Evolutionary conservation across 208 protist genomes (phyloP), one percentile per base, ranked within the genome.

Genomic region (Acanthamoeba triangularis): DNA sequence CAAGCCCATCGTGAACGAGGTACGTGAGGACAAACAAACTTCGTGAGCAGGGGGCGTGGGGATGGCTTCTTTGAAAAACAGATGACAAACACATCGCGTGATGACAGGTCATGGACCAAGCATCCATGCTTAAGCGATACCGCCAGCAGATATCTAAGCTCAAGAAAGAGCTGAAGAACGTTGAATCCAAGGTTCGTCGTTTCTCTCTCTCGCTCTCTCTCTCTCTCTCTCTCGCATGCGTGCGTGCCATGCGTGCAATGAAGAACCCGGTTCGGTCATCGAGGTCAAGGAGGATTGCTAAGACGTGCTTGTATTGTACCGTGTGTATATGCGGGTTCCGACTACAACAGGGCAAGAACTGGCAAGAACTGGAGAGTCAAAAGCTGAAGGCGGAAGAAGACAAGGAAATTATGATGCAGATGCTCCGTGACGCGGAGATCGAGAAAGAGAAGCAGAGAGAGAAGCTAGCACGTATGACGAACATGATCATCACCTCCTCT

Each of bases 1-100:
- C 96, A 97, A 97, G 67, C 97, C 97, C 4, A 85, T 95, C 14
- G 93, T 98, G 18, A 98, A 98, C 59, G 97, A 98, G 95, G 97
- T 98, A 28, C 61, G 4, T 52, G 2, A n/a, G 6, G 23, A 2
- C 44, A 28, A 59, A 8, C 25, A 5, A 10, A 18, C 3, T 6
- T 20, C 1, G 54, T 6, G 67, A 20, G 13, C 23, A n/a, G n/a
- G 1, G 41, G 1, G 4, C 41, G 41, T 44, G 41, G 4, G 41
- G 41, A 44, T 4, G 4, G 4, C 41, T 6, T 44, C 4, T 4
- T 44, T 44, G 41, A 4, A 1, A 37, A 13, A 33, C 2, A 14
- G 20, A 33, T 18, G 20, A 28, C 37, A 13, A 69, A 97, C 96
- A 54, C 96, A 97, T 1, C 76, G 90, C 97, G 14, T 41, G 18